Percentiles rank a stretch among this genome's conserved stretches.
Conservation (phyloP, 2,329 filamentous ascomycete genomes). For the Cytospora leucostoma region DNA sequence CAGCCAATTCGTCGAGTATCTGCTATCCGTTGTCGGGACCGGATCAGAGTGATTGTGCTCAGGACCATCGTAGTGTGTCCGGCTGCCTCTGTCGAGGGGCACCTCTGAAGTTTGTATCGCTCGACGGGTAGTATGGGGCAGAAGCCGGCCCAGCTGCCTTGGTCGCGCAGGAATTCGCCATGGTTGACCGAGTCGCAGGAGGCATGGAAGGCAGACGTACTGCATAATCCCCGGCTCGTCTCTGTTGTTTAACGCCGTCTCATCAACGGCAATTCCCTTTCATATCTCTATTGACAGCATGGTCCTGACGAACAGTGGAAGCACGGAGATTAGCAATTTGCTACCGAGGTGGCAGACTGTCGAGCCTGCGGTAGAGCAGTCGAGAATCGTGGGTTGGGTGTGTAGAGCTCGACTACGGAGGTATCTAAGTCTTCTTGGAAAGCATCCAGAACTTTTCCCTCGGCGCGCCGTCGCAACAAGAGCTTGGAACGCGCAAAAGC, state of each 20-base stretch:
- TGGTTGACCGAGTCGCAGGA: slow-evolving; percentile 27
- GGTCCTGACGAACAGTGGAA: not conserved
- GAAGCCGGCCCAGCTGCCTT: not conserved
- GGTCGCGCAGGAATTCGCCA: slow-evolving; percentile 15
- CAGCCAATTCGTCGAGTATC: not conserved
- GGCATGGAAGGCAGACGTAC: slow-evolving; percentile 26
- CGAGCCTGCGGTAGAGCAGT: not conserved
- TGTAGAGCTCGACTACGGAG: not conserved
- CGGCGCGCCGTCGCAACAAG: not conserved
- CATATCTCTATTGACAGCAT: slow-evolving; percentile 23
- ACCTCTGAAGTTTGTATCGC: slow-evolving; percentile 3
- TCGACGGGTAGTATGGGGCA: not conserved
- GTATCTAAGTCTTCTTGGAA: not conserved
- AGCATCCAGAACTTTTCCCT: not conserved
- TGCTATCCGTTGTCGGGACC: slow-evolving; percentile 5
- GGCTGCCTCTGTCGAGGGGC: not conserved
- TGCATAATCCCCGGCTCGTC: slow-evolving; percentile 25
- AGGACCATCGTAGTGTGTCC: not conserved
- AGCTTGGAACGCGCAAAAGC: not conserved
- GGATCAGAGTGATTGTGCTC: not conserved
- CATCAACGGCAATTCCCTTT: slow-evolving; percentile 20
- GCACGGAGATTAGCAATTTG: not conserved
- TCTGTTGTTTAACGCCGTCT: slow-evolving; percentile 23
- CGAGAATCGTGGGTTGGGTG: not conserved
- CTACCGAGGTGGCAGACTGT: not conserved